Base-by-base conservation (phyloP, 352 stramenopile species). In the Chrysophaeum taylorii region DNA sequence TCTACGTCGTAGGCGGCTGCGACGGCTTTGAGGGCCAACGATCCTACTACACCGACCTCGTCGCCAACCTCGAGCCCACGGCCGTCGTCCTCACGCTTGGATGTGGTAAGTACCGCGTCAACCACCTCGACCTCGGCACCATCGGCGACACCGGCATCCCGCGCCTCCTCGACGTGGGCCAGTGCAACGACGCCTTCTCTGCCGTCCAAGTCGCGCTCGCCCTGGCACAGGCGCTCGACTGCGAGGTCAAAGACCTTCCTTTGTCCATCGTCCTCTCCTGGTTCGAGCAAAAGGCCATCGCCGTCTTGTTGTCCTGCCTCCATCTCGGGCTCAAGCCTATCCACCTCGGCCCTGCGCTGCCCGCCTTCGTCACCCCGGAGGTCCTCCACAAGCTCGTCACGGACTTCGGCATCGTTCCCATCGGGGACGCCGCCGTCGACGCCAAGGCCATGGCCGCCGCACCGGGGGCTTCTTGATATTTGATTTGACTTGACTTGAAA, bases 251-350 rank as follows among this genome's bases (percentile, higher is more conserved):
- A 71, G 80, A 87, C 70, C 79, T 90, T 42, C 84, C 84, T 2
- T 70, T 89, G 21, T 78, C 67, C 31, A 75, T 85, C 45, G 81
- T 76, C 5, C 43, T 87, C 15, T 77, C 64, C 42, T 86, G 86
- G 73, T 78, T 90, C 64, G 84, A 90, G 76, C 84, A 90, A 78
- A 90, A 89, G 72, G 82, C 83, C 33, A 80, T 85, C n/a, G 84
- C 82, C 16, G 82, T 87, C 23, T 69, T 90, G 0, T 66, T 89
- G 16, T 88, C 82, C 1, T 70, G 88, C 37, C 78, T 90, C 50
- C 54, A 77, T 12, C 79, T 90, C 61, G 83, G 82, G 63, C 73
- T 88, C 48, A 86, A 88, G 71, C 84, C 87, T 72, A 90, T 90
- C 76, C 78, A 82, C 60, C 69, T 88, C 25, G 84, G 84, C 29